Base-by-base conservation (phyloP, 495 filamentous ascomycete species). In the Durotheca rogersii region DNA sequence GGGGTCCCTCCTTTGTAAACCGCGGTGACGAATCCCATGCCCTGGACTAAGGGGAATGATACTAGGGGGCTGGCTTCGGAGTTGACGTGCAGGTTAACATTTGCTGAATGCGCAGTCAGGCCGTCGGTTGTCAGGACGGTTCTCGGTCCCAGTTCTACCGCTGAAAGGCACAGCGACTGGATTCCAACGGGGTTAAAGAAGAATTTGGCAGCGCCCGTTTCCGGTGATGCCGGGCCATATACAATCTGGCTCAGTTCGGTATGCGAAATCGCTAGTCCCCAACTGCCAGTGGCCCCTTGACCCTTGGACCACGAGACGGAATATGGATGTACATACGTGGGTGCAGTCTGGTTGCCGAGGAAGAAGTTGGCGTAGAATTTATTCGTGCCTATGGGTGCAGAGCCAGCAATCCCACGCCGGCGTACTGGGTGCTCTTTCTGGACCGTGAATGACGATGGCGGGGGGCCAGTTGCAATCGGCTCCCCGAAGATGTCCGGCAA, bases 311-410 rank as follows among this genome's bases (percentile, higher is more conserved):
- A 95, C 29, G 78, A 68, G 2, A 96, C 54, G 0, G 86, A 85
- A 66, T 96, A 98, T 7, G 93, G 93, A 64, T 94, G 85, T 1
- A 88, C 87, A 75, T 87, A 96, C 0, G 82, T 79, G 1, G 83
- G 75, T 29, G 79, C 77, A 3, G 71, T 78, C 66, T 95, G 90
- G 36, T 67, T 78, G 2, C 84, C 89, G 2, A 96, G 72, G 60
- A 92, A 93, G 54, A 95, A 83, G 38, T 94, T 95, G 41, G 83
- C 82, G 60, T 95, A 95, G 67, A 96, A 98, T 59, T 95, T 96
- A 63, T 96, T 94, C 9, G 90, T 93, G 40, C 80, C 72, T 52
- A 88, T 76, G 0, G 86, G 86, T 1, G 59, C 67, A 2, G 68
- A 65, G 14, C 79, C 69, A 38, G 33, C 47, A 46, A 73, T 71